Conservation (phyloP, 768 basidiomycete genomes). For the Russula compacta region DNA sequence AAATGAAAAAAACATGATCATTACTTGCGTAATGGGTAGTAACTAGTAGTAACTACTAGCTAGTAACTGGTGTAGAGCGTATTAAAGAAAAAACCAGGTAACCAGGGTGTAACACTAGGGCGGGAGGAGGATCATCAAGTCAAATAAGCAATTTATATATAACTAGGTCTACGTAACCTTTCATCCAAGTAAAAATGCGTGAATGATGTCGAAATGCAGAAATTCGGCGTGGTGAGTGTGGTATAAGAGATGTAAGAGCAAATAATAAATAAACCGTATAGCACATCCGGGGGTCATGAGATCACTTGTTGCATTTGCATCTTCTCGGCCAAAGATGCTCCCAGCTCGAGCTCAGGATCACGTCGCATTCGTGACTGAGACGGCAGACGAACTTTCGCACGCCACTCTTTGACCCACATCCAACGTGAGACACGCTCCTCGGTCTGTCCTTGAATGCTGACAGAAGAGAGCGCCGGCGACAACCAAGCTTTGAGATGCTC, state of each 20-base stretch:
- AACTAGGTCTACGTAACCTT: conserved; percentile 10
- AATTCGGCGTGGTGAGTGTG: conserved; percentile 7
- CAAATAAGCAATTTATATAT: conserved; percentile 18
- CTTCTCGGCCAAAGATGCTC: conserved; percentile 8
- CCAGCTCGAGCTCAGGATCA: conserved; percentile 10
- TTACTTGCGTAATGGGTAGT: not conserved
- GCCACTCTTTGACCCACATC: conserved; percentile 65
- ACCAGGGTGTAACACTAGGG: conserved; percentile 10
- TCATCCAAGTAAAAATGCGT: conserved; percentile 9
- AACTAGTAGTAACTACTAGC: conserved; percentile 2
- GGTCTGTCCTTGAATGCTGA: conserved; percentile 17
- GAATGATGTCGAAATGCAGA: conserved; percentile 6
- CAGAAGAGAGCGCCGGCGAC: conserved; percentile 24
- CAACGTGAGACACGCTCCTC: conserved; percentile 40
- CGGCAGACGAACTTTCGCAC: conserved; percentile 45
- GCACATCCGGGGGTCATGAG: conserved; percentile 4
- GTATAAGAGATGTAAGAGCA: conserved; percentile 5
- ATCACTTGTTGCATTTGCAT: not conserved
- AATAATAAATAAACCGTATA: conserved; percentile 10
- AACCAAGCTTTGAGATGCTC: conserved; percentile 55
- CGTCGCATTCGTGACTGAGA: conserved; percentile 41
- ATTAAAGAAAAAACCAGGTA: not conserved
- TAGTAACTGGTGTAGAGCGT: conserved; percentile 6
- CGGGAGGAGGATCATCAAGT: conserved; percentile 6
- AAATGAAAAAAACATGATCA: not conserved